Evolutionary conservation across 768 basidiomycete genomes (phyloP), one percentile per base, ranked within the genome.

Genomic region (Pulveroboletus sp.): DNA sequence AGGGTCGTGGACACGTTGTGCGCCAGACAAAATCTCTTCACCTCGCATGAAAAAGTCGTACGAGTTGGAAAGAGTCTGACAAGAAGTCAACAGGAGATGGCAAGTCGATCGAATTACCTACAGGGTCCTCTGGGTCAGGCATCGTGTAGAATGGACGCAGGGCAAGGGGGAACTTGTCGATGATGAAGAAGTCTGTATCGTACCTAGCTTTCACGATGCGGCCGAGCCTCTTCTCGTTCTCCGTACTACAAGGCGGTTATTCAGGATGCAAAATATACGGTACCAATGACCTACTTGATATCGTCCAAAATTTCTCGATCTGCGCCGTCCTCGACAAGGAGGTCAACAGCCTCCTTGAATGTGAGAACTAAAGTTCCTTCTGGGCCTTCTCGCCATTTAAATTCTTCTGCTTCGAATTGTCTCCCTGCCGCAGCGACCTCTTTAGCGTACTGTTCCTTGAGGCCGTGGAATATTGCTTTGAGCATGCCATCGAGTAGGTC

Each of bases 31-130:
- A 63, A 99, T 98, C 70, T 99, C 96, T 71, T 99, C 93, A 10
- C 96, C 96, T 30, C 96, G 83, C 95, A 99, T 97, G 80, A 99
- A 98, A 74, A 99, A 98, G 72, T 99, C 96, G 70, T 98, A 99
- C 21, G 96, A 98, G 71, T 98, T 98, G 44, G 96, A 97, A 36
- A 96, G 75, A 8, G 82, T 83, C 87, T 94, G 61, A 18, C 28
- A 27, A 32, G 17, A 9, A 46, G 28, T 54, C 18, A 53, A 58
- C 32, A 39, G 15, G 27, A 2, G 15, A 30, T 31, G 38, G 30
- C 36, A 31, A 54, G 41, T 39, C 26, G 26, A 33, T 45, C 53
- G 15, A 44, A 36, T 40, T 27, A 71, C 84, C 58, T 59, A 93
- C 91, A 7, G 89, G 84, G 70, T 98, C 87, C 55, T 80, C 76